Evolutionary conservation across 208 protist species (phyloP), one percentile per base, ranked within the genome.

Genomic region (Leishmania tropica): DNA sequence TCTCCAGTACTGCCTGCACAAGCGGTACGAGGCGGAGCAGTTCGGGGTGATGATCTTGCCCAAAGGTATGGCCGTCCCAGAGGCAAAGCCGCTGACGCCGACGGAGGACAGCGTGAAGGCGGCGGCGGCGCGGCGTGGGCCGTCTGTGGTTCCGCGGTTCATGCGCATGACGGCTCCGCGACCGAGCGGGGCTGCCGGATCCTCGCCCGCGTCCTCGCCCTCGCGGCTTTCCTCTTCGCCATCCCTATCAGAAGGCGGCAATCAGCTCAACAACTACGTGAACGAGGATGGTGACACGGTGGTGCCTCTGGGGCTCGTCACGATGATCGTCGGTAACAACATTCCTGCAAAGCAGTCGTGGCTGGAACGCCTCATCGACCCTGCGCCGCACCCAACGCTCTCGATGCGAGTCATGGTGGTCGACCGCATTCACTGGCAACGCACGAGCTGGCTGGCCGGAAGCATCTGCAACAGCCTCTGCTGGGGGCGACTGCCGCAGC

Each of bases 371-470:
- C 35, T 75, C 35, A 64, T 96, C 0, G 94, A 97, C 83, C 92
- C 94, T 0, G 90, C 91, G 31, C 94, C 94, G 42, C 92, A 97
- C 83, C 77, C 91, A 35, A 95, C 91, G 60, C 79, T 97, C 17
- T 93, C 87, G 73, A 85, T 97, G 68, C 92, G 92, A 35, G 78
- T 95, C 48, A 87, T 90, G 74, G 92, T 95, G 31, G 81, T 95
- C 76, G 94, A 97, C 78, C 92, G 94, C 76, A 90, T 96, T 75
- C 90, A 95, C 83, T 97, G 94, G 92, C 94, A 96, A 81, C 94
- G 92, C 78, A 97, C 92, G 24, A 89, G 81, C 42, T 97, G 94
- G 92, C 81, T 95, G 78, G 92, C 87, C 2, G 83, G 88, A 7
- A 92, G 86, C 67, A 92, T 96, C 80, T 95, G 92, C 85, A 85